These are phyloP conservation scores for Diaporthe longicolla DNA, from an alignment of 2,329 filamentous ascomycete species.

Conservation along the genomic window DNA sequence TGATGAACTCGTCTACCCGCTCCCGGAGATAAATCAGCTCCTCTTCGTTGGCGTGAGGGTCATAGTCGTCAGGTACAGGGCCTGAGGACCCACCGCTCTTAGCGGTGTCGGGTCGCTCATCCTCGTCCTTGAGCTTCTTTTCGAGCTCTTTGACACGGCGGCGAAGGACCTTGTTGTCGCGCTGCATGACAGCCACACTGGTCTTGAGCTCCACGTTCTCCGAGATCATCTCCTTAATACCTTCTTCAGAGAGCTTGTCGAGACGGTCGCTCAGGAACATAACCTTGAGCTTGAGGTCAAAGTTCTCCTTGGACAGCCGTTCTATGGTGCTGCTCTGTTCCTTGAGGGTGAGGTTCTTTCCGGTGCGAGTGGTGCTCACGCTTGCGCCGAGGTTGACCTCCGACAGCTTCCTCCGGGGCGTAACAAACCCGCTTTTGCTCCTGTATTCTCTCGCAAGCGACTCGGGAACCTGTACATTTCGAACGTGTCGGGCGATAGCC, in stretches of 20 bases:
- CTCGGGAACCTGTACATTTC: slow-evolving; percentile 91
- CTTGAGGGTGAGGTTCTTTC: slow-evolving; percentile 87
- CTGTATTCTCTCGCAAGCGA: slow-evolving; percentile 89
- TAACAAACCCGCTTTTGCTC: slow-evolving; percentile 77
- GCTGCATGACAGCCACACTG: slow-evolving; percentile 87
- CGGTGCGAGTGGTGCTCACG: slow-evolving; percentile 67
- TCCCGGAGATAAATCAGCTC: slow-evolving; percentile 89
- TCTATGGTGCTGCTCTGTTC: slow-evolving; percentile 99
- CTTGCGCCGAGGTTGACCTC: slow-evolving; percentile 66
- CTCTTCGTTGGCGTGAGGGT: slow-evolving; percentile 79
- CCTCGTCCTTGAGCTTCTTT: slow-evolving; percentile 79
- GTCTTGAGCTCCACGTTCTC: slow-evolving; percentile 98
- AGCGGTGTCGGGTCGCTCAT: slow-evolving; percentile 73
- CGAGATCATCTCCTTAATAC: slow-evolving; percentile 97
- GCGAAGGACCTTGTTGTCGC: slow-evolving; percentile 88
- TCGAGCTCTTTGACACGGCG: slow-evolving; percentile 89
- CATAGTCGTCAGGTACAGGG: slow-evolving; percentile 67
- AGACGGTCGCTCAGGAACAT: slow-evolving; percentile 96
- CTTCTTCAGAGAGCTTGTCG: slow-evolving; percentile 94
- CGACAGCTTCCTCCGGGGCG: slow-evolving; percentile 65
- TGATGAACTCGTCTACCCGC: slow-evolving; percentile 85
- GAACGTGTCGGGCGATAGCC: slow-evolving; percentile 87
- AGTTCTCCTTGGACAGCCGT: slow-evolving; percentile 96
- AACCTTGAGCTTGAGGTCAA: slow-evolving; percentile 96
- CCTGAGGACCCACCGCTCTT: slow-evolving; percentile 70